Evolutionary conservation across 2,329 filamentous ascomycete species (phyloP), one percentile per base, ranked within the genome.

Genomic region (Escovopsis sp.): DNA sequence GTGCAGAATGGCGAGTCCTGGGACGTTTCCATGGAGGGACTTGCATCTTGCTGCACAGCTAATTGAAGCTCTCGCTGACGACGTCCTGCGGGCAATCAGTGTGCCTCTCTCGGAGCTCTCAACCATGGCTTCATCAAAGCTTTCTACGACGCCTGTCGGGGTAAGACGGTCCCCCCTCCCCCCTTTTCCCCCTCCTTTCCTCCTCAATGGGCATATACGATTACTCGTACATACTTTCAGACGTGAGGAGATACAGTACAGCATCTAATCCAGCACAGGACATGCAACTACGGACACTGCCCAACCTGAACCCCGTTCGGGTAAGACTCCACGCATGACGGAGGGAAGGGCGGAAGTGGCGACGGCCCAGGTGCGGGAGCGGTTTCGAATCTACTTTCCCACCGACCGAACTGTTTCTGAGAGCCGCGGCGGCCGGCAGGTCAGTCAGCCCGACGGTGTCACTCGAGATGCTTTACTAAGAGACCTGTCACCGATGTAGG

Each of bases 71-170:
- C 28, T 30, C 28, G 28, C 28, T 32, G 7, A 32, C 28, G 28
- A 32, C 11, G 28, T 23, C 23, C 23, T 23, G 23, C 23, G 23
- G 23, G 23, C 23, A 4, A 32, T 32, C 48, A 82, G 80, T 75
- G 83, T 23, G 85, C 89, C 1, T 95, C 89, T 1, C 63, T 96
- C 5, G 91, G 89, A 15, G 77, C 77, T 8, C 57, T 96, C 36
- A 86, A 78, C 42, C 67, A 73, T 36, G 70, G 75, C 6, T 77
- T 93, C 45, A 59, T 95, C 26, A 59, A 59, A 42, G 64, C 67
- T 9, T 60, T 78, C 15, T 75, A 75, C 53, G 63, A 66, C 46
- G 69, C 73, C 35, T 70, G 71, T 51, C 67, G 72, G 63, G 73
- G 72, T 73, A 57, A 33, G 8, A n/a, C 18, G 18, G 4, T 6